Base-by-base conservation (phyloP, 139 green algal species). In the Edaphochlamys debaryana region DNA sequence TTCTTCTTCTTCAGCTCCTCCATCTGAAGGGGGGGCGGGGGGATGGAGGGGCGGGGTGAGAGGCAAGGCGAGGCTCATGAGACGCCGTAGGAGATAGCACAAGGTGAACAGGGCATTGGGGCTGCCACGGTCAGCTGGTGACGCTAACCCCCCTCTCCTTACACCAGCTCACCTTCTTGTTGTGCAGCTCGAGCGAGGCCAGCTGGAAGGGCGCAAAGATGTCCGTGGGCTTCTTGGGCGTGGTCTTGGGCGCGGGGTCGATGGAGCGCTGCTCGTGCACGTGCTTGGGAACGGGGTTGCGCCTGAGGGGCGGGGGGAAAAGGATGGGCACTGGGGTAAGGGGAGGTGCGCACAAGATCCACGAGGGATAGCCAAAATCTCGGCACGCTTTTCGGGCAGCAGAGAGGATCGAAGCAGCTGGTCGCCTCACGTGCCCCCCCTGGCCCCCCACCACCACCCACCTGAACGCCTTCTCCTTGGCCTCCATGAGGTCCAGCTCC, bases 141-240 rank as follows among this genome's bases (percentile, higher is more conserved):
- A n/a, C n/a, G n/a, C n/a, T n/a, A n/a, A n/a, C n/a, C n/a, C n/a
- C n/a, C n/a, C n/a, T n/a, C n/a, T n/a, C n/a, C n/a, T n/a, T n/a
- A n/a, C n/a, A n/a, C n/a, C n/a, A n/a, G n/a, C 63, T 27, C 34
- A 74, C 76, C 76, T 73, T 64, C 32, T 82, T 82, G 62, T 68
- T 67, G 66, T 86, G 77, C 42, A 63, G 71, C 20, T 80, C 78
- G 34, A 85, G 41, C 25, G 62, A 84, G 19, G 82, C 70, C 38
- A 90, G 79, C 37, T 90, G 54, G 78, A 88, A 88, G 54, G 87
- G 82, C 79, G 87, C 58, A 58, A 88, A 91, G 0, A 91, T 36
- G 2, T 54, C 64, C 3, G 84, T 6, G 6, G 88, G 88, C 29
- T 63, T 54, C 85, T 88, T 89, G 62, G 88, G 88, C 30, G 54